A percentile compares a stretch with the other conserved stretches of the same genome.
Evolutionary conservation across 129 eudicot genomes (phyloP).

Genomic region (Chrysanthemum lavandulifolium): DNA sequence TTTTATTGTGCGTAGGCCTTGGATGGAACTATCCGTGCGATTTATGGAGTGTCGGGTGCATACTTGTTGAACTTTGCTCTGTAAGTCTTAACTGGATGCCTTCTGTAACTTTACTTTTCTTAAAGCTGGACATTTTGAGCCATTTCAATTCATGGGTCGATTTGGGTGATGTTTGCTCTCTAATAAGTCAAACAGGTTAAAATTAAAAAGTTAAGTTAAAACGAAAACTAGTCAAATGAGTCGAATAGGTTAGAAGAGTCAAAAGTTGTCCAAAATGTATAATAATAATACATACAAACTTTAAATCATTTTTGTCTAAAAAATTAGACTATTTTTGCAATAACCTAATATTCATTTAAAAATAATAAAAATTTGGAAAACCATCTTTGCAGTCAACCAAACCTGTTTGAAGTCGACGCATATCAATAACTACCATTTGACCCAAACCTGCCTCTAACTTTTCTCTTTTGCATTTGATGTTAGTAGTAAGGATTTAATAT

Average conservation of each 20-base stretch:
- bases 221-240: background rate
- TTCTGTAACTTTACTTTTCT: background rate
- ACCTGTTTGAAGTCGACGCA: no score
- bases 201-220: no score
- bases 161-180: background rate
- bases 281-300: background rate
- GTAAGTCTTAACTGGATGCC: conserved; percentile 43
- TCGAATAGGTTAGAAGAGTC: background rate
- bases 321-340: no score
- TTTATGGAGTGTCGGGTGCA: conserved; percentile 92
- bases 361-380: background rate
- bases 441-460: background rate
- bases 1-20: conserved; percentile 49
- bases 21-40: conserved; percentile 96
- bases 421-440: no score
- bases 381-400: background rate
- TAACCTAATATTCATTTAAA: background rate
- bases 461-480: conserved; percentile 1
- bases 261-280: background rate
- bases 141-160: background rate
- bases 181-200: background rate
- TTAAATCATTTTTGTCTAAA: background rate
- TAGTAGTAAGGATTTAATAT: background rate
- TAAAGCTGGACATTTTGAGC: background rate
- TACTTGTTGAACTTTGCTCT: conserved; percentile 84